These are phyloP conservation scores for Leptoxyphium fumago DNA, from an alignment of 2,329 filamentous ascomycete genomes.

Conservation along the genomic window DNA sequence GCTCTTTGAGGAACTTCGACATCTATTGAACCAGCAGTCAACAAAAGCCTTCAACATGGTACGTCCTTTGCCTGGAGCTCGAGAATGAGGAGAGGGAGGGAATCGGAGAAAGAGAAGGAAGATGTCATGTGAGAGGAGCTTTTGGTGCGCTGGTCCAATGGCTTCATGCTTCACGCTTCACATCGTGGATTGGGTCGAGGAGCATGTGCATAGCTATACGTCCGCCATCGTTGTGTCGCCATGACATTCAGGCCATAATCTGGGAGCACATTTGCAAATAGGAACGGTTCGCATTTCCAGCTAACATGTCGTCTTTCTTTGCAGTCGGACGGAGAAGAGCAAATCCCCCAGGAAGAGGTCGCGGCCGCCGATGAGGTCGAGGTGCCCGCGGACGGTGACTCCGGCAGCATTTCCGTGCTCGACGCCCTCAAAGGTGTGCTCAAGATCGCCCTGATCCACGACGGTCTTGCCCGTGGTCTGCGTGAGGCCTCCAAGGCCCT, in stretches of 20 bases:
- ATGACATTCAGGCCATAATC: too few relatives aligned
- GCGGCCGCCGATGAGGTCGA: slow-evolving; percentile 75
- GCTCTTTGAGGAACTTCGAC: slow-evolving; percentile 16
- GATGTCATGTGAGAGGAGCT: neutral
- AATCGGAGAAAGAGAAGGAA: slow-evolving; percentile 1
- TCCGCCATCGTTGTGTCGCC: neutral
- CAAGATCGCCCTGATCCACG: slow-evolving; percentile 98
- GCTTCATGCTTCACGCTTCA: neutral
- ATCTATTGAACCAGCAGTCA: slow-evolving; percentile 10
- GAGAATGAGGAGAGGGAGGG: neutral
- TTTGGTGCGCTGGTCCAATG: neutral
- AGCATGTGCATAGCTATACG: neutral
- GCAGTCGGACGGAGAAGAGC: slow-evolving; percentile 99
- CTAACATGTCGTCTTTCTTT: neutral
- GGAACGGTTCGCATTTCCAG: too few relatives aligned
- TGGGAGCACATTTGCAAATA: too few relatives aligned
- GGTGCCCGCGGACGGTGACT: slow-evolving; percentile 78
- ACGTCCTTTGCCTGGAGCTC: neutral
- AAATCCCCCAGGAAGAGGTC: slow-evolving; percentile 50
- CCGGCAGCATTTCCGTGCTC: slow-evolving; percentile 84
- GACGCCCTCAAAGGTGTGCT: slow-evolving; percentile 98
- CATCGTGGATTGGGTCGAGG: neutral
- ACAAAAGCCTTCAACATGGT: slow-evolving; percentile 15
- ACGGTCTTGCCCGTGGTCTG: slow-evolving; percentile 95
- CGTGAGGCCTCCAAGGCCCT: slow-evolving; percentile 98